Percentiles rank a stretch among this genome's conserved stretches.
Evolutionary conservation across 169 alveolate genomes (phyloP).

Genomic region (Blepharisma undulans): DNA sequence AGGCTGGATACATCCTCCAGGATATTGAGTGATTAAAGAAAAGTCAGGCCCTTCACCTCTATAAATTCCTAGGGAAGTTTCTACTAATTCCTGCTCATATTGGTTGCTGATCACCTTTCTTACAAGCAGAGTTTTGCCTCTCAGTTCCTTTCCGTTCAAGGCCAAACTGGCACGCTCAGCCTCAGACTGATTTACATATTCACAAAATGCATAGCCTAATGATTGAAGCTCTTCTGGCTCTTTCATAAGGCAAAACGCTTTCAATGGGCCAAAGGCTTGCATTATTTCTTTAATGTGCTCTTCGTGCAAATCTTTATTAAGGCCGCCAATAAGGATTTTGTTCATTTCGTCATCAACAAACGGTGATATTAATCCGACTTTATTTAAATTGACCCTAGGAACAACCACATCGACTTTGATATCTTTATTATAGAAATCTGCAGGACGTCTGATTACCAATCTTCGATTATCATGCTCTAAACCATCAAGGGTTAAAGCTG

Average conservation of each 20-base stretch:
- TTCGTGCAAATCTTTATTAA: conserved; percentile 38
- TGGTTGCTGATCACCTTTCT: conserved; percentile 26
- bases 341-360: conserved; percentile 44
- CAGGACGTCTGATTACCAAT: conserved; percentile 14
- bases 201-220: conserved; percentile 40
- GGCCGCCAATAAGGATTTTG: conserved; percentile 54
- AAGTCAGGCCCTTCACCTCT: conserved; percentile 38
- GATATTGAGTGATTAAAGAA: conserved; percentile 33
- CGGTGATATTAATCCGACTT: conserved; percentile 36
- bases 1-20: conserved; percentile 37
- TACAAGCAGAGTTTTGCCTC: conserved; percentile 34
- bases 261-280: conserved; percentile 9
- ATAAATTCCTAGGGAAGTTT: background rate
- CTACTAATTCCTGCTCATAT: conserved; percentile 31
- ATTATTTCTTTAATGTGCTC: conserved; percentile 43
- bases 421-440: conserved; percentile 25
- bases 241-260: conserved; percentile 13
- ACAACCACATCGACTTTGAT: conserved; percentile 1
- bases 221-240: background rate
- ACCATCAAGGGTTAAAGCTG: conserved; percentile 26
- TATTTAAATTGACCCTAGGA: conserved; percentile 29
- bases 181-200: conserved; percentile 4
- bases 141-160: background rate
- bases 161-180: conserved; percentile 25
- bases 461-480: conserved; percentile 5